Conservation (phyloP, 1,139 yeast genomes). For the Yamadazyma blattariae region DNA sequence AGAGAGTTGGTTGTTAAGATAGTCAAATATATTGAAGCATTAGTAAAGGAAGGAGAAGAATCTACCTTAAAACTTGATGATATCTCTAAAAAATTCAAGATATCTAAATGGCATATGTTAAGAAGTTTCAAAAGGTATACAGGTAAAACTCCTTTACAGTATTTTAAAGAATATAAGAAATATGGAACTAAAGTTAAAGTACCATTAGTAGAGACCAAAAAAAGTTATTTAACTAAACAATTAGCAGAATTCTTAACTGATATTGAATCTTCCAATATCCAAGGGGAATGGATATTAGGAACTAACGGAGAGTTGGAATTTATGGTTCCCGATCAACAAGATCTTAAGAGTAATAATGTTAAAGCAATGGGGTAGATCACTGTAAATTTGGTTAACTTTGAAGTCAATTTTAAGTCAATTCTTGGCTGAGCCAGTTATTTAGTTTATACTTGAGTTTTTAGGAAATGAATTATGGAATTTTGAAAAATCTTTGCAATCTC, state of each 20-base stretch:
- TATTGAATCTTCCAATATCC: neutral
- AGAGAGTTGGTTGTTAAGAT: neutral
- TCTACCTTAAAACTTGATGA: neutral
- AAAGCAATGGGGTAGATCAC: too few relatives aligned
- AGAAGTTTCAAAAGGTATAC: neutral
- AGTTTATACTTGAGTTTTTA: too few relatives aligned
- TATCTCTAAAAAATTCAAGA: neutral
- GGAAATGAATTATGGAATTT: too few relatives aligned
- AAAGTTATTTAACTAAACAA: neutral
- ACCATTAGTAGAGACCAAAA: neutral
- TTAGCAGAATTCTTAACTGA: neutral
- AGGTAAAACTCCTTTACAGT: slow-evolving; percentile 1
- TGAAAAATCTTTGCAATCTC: too few relatives aligned
- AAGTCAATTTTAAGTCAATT: too few relatives aligned
- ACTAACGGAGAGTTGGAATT: neutral
- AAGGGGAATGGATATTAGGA: neutral
- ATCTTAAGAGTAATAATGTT: too few relatives aligned
- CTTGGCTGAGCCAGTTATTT: too few relatives aligned
- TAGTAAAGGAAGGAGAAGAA: neutral
- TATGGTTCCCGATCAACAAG: too few relatives aligned
- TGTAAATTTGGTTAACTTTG: too few relatives aligned
- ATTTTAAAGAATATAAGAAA: neutral
- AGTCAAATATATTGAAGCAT: neutral
- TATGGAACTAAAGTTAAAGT: neutral
- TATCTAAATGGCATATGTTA: slow-evolving; percentile 2